Evolutionary conservation across 2,329 filamentous ascomycete genomes (phyloP), one percentile per base, ranked within the genome.

Genomic region (Coniochaeta sp.): DNA sequence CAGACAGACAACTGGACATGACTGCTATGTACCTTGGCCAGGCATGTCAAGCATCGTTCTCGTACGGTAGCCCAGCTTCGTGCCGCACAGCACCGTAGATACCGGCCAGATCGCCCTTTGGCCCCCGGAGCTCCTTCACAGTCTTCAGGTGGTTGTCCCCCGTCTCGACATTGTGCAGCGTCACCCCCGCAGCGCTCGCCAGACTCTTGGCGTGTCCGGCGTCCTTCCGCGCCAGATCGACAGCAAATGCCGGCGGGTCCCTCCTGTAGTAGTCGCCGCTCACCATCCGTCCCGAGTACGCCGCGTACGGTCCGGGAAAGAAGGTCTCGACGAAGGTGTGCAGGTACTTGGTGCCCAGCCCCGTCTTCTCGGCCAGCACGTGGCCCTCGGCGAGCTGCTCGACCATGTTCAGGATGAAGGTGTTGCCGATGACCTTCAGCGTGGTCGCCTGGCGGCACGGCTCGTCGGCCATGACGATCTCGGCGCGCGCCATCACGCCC

Each of bases 351-450:
- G 80, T 81, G 2, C 90, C 91, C 2, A 96, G 76, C 0, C 91
- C 91, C 0, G 83, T 81, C 73, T 93, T 93, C 73, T 96, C 91
- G 5, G 91, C 91, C 6, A 92, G 75, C 1, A 89, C 85, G 69
- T 93, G 83, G 6, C 87, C 89, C 75, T 96, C 91, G 1, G 89
- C 86, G 4, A 96, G 77, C 58, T 90, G 82, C 69, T 92, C 88
- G 26, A 93, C 83, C 82, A 93, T 93, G 75, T 90, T 89, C 44
- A 96, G 72, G 66, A 96, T 82, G 71, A 96, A 93, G 0, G 89
- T 90, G 73, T 96, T 96, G 60, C 93, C 92, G 42, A 96, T 81
- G 22, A 96, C 79, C 75, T 96, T 95, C 55, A 96, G 78, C 54
- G 85, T 82, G 1, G 86, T 82, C 4, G 91, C 87, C 58, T 85